Percentiles rank a stretch among this genome's conserved stretches.
Conservation (phyloP, 768 basidiomycete species). For the Trichaptum fuscoviolaceum region DNA sequence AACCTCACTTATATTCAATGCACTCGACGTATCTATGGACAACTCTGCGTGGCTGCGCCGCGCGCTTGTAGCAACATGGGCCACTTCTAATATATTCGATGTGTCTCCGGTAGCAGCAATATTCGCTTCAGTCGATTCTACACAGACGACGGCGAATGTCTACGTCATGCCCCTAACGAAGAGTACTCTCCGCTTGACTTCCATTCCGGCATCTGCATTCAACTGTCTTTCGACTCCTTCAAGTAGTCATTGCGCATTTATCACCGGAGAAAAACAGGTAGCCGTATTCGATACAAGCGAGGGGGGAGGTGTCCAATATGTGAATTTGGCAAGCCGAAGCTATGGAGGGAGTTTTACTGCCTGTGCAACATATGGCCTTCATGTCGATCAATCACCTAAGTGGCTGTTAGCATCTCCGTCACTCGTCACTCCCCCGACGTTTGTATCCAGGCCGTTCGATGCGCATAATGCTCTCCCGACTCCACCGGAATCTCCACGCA, state of each 20-base stretch:
- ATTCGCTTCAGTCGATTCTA: neutral
- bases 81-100: neutral
- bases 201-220: neutral
- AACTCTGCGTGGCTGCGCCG: neutral
- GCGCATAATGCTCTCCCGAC: neutral
- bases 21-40: neutral
- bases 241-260: neutral
- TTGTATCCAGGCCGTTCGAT: neutral
- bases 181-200: neutral
- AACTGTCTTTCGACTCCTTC: neutral
- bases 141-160: neutral
- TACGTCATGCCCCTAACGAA: neutral
- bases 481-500: neutral
- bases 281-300: neutral
- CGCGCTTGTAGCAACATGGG: neutral
- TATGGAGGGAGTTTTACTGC: neutral
- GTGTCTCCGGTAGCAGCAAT: neutral
- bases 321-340: neutral
- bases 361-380: neutral
- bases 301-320: neutral
- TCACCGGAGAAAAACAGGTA: neutral
- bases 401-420: neutral
- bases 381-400: neutral
- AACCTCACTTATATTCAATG: neutral
- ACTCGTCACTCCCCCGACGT: neutral